These are phyloP conservation scores for Tolypocladium tropicale DNA, from an alignment of 2,329 filamentous ascomycete genomes.

Conservation along the genomic window DNA sequence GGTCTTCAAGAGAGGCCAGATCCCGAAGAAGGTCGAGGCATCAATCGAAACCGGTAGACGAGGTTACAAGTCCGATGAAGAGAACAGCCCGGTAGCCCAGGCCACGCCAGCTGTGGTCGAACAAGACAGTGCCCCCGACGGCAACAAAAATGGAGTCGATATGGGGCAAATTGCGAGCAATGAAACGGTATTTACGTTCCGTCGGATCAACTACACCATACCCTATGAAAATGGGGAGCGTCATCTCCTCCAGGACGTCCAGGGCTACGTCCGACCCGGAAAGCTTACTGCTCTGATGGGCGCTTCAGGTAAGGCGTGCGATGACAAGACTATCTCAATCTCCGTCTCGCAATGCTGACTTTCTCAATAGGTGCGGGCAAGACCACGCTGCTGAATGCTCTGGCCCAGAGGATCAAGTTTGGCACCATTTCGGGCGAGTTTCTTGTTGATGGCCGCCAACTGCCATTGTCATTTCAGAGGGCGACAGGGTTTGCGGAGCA, in stretches of 20 bases:
- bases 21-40: constrained; percentile 46
- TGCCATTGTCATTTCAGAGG: constrained; percentile 67
- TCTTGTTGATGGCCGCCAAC: constrained; percentile 62
- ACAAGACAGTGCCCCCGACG: constrained; percentile 5
- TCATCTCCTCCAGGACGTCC: constrained; percentile 62
- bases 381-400: constrained; percentile 62
- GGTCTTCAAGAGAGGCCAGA: constrained; percentile 53
- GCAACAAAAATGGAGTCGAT: constrained; percentile 15
- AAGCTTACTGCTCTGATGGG: constrained; percentile 74
- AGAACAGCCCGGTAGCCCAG: constrained; percentile 17
- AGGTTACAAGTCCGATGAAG: constrained; percentile 38
- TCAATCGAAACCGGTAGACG: constrained; percentile 42
- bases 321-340: neutral
- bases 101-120: constrained; percentile 54
- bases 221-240: constrained; percentile 52
- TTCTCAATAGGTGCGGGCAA: constrained; percentile 44
- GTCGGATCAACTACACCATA: constrained; percentile 38
- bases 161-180: constrained; percentile 48
- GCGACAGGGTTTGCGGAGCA: constrained; percentile 63
- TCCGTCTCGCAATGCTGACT: constrained; percentile 8
- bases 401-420: constrained; percentile 66
- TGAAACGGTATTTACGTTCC: constrained; percentile 46
- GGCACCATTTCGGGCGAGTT: constrained; percentile 70
- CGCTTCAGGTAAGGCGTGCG: constrained; percentile 25
- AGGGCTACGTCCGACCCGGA: constrained; percentile 78